Evolutionary conservation across 75 land plant species (phyloP).

Genomic region (Chamaecyparis obtusa): DNA sequence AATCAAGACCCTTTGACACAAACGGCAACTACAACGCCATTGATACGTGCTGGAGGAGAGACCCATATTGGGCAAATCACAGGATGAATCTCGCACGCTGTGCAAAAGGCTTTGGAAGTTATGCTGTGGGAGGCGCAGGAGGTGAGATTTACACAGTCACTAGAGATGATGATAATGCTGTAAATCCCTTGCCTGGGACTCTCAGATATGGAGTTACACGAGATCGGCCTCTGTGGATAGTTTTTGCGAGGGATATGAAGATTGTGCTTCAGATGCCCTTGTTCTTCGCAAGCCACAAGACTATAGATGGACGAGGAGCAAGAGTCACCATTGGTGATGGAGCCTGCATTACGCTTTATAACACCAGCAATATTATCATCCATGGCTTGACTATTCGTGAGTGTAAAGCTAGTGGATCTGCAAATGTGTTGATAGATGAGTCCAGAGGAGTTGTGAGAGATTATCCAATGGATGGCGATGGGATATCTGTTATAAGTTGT

Average conservation of each 20-base stretch:
- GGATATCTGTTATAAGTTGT: constrained; percentile 34
- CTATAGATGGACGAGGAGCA: constrained; percentile 76
- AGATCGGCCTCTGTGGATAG: constrained; percentile 69
- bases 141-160: constrained; percentile 41
- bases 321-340: constrained; percentile 50
- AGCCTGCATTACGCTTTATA: constrained; percentile 40
- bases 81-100: constrained; percentile 60
- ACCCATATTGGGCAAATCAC: constrained; percentile 47
- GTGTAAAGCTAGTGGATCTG: constrained; percentile 24
- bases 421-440: constrained; percentile 27
- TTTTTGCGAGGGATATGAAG: constrained; percentile 57
- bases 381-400: constrained; percentile 60
- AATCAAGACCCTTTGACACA: background rate
- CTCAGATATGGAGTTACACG: constrained; percentile 54
- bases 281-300: constrained; percentile 57
- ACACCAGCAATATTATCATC: constrained; percentile 52
- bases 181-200: constrained; percentile 59
- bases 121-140: constrained; percentile 35
- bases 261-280: constrained; percentile 56
- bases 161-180: constrained; percentile 38
- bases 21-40: constrained; percentile 22
- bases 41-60: constrained; percentile 74
- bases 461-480: constrained; percentile 52
- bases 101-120: constrained; percentile 66
- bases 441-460: constrained; percentile 16